phyloP scores from a whole-genome alignment of 2,329 filamentous ascomycete species.

The Lachnellula cervina region DNA sequence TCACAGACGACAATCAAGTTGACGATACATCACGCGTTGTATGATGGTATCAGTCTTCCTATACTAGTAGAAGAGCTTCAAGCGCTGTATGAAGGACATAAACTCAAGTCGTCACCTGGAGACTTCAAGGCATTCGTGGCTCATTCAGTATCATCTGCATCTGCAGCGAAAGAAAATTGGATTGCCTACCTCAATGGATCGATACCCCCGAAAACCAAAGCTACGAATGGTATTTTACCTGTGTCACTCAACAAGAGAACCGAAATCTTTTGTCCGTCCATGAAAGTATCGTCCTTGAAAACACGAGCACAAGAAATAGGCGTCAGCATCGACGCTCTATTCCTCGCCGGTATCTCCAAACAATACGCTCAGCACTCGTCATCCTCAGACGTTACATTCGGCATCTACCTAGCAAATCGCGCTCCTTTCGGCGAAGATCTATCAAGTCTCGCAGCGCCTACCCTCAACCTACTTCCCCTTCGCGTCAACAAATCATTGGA shows the following conservation, averaged over 20 bases:
- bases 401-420: constrained; percentile 80
- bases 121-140: constrained; percentile 30
- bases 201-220: constrained; percentile 31
- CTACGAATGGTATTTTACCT: background rate
- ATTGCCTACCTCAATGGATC: constrained; percentile 32
- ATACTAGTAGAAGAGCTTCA: constrained; percentile 52
- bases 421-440: constrained; percentile 46
- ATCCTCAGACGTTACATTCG: constrained; percentile 53
- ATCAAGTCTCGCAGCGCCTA: constrained; percentile 56
- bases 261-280: constrained; percentile 42
- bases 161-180: constrained; percentile 38
- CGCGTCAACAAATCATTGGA: constrained; percentile 40
- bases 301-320: constrained; percentile 44
- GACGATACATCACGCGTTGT: constrained; percentile 78
- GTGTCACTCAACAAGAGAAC: constrained; percentile 17
- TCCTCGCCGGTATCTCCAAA: constrained; percentile 68
- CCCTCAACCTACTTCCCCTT: constrained; percentile 74
- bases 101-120: constrained; percentile 8
- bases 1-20: constrained; percentile 36
- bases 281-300: constrained; percentile 42
- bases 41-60: constrained; percentile 77
- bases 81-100: constrained; percentile 35
- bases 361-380: constrained; percentile 14
- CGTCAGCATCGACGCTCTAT: constrained; percentile 65
- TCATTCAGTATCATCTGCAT: constrained; percentile 38